Evolutionary conservation across 1,139 yeast genomes (phyloP).

Genomic region (Sugiyamaella pinicola): DNA sequence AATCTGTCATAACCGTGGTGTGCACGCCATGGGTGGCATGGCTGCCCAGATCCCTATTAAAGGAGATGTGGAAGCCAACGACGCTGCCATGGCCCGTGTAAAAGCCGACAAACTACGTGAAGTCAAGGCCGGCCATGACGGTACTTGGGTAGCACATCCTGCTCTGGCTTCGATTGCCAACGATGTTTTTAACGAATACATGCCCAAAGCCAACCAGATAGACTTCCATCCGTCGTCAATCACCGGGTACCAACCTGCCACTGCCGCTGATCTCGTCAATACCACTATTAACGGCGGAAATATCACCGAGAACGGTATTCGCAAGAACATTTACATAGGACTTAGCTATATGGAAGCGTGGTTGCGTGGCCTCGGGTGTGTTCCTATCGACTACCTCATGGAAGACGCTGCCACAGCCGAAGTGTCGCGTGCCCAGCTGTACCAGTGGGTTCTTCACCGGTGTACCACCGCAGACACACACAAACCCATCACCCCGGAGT

Average conservation of each 20-base stretch:
- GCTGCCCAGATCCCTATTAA: constrained; percentile 80
- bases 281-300: constrained; percentile 66
- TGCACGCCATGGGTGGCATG: constrained; percentile 82
- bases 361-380: constrained; percentile 77
- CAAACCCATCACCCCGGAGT: constrained; percentile 59
- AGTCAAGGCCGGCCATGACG: constrained; percentile 72
- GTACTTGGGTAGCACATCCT: constrained; percentile 82
- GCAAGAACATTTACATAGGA: constrained; percentile 69
- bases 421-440: constrained; percentile 73
- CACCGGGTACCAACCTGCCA: constrained; percentile 45
- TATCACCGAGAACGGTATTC: constrained; percentile 68
- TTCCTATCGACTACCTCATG: constrained; percentile 78
- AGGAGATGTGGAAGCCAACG: constrained; percentile 62
- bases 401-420: constrained; percentile 87
- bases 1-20: constrained; percentile 72
- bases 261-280: constrained; percentile 66
- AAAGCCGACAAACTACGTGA: constrained; percentile 71
- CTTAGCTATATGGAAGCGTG: constrained; percentile 77
- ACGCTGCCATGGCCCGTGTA: constrained; percentile 66
- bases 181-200: constrained; percentile 71
- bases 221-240: constrained; percentile 53
- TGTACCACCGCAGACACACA: constrained; percentile 55
- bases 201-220: constrained; percentile 81
- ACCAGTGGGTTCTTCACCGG: constrained; percentile 80
- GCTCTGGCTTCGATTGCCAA: constrained; percentile 72